phyloP scores from a whole-genome alignment of 2,329 filamentous ascomycete species.

The Sphaerulina vaccinii region DNA sequence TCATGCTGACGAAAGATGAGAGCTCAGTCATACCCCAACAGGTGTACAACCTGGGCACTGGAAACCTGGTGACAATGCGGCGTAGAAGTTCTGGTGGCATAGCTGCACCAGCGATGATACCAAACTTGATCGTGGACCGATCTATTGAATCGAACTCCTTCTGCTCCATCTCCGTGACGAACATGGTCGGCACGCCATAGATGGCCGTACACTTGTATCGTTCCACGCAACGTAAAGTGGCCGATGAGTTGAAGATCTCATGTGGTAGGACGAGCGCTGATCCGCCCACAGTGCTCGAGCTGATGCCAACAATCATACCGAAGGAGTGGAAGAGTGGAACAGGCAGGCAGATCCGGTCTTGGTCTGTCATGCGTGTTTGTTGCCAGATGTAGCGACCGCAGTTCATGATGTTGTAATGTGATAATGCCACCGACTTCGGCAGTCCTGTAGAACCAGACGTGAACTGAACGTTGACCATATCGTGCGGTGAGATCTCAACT shows the following conservation, averaged over 20 bases:
- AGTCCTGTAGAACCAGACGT: conserved; percentile 68
- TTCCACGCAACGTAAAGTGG: conserved; percentile 44
- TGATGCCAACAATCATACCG: conserved; percentile 60
- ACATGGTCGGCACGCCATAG: conserved; percentile 83
- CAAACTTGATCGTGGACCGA: conserved; percentile 47
- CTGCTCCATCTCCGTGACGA: conserved; percentile 56
- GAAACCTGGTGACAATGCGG: conserved; percentile 64
- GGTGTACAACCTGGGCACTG: conserved; percentile 68
- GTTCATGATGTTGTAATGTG: conserved; percentile 34
- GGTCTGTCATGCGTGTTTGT: conserved; percentile 39
- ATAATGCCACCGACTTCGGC: conserved; percentile 71
- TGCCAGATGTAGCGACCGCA: conserved; percentile 32
- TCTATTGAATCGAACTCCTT: conserved; percentile 28
- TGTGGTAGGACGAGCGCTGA: conserved; percentile 73
- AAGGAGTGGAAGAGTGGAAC: conserved; percentile 86
- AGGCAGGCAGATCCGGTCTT: conserved; percentile 74
- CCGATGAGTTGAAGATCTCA: conserved; percentile 58
- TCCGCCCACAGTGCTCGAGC: conserved; percentile 44
- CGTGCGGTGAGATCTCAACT: conserved; percentile 29
- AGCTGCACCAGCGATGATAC: conserved; percentile 67
- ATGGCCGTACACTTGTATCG: conserved; percentile 61
- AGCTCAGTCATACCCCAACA: conserved; percentile 65
- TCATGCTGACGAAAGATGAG: conserved; percentile 32
- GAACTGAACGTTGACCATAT: conserved; percentile 48
- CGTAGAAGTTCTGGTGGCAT: conserved; percentile 75